A percentile compares a stretch with the other conserved stretches of the same genome.
phyloP scores from a whole-genome alignment of 129 eudicot species.

The Scalesia atractyloides region DNA sequence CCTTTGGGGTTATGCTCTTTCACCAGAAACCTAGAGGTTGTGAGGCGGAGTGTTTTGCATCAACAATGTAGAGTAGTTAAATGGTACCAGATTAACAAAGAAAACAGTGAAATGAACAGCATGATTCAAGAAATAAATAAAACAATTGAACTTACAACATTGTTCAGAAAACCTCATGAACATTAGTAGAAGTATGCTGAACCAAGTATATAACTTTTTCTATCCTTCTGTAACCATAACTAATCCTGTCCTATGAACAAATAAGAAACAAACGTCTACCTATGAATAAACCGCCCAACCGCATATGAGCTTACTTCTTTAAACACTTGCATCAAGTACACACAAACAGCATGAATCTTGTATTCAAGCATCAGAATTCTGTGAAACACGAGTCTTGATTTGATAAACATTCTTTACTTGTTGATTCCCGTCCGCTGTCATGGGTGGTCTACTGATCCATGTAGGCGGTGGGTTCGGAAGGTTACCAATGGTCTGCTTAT shows the following conservation, averaged over 20 bases:
- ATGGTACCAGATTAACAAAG: neutral
- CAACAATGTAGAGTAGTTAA: no score
- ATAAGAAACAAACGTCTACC: constrained; percentile 15
- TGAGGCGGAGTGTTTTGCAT: no score
- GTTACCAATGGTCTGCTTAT: constrained; percentile 34
- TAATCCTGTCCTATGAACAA: constrained; percentile 32
- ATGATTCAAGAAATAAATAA: constrained; percentile 5
- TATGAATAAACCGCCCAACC: neutral
- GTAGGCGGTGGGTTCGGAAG: constrained; percentile 64
- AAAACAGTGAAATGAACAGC: neutral
- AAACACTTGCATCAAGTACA: constrained; percentile 20
- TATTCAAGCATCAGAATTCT: constrained; percentile 39
- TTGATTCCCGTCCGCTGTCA: constrained; percentile 29
- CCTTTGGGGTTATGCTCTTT: no score
- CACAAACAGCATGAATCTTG: constrained; percentile 6
- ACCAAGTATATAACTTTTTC: constrained; percentile 17
- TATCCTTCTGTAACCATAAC: constrained; percentile 18
- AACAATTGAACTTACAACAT: constrained; percentile 22
- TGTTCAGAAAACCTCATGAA: constrained; percentile 22
- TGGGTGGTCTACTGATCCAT: constrained; percentile 51
- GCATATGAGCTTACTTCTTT: constrained; percentile 12
- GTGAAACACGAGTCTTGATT: constrained; percentile 44
- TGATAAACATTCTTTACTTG: constrained; percentile 57
- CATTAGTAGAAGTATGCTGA: constrained; percentile 9
- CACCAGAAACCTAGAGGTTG: no score